Evolutionary conservation across 805 yeast genomes (phyloP).

Genomic region (Kregervanrija pseudodelftensis): DNA sequence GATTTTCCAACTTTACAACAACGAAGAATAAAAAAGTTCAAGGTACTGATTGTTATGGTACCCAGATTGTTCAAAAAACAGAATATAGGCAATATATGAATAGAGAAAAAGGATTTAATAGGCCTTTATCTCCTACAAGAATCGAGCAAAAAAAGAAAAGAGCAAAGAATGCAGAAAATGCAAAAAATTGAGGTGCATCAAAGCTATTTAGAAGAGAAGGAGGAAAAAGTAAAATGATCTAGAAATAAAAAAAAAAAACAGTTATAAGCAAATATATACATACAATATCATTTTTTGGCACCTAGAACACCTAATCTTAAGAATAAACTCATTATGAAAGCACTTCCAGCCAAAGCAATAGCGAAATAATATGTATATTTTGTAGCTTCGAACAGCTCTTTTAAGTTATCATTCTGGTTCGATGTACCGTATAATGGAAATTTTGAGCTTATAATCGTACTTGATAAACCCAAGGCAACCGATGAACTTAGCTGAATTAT

Average conservation of each 20-base stretch:
- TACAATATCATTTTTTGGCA: neutral
- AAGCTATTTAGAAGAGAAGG: neutral
- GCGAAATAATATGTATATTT: conserved; percentile 35
- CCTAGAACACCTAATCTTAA: conserved; percentile 32
- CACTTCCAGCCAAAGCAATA: conserved; percentile 27
- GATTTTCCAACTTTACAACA: conserved; percentile 46
- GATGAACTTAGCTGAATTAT: conserved; percentile 34
- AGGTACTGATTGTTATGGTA: conserved; percentile 40
- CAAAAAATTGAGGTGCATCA: neutral
- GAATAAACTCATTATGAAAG: conserved; percentile 27
- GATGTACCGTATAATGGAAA: conserved; percentile 26
- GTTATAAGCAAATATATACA: too few relatives aligned
- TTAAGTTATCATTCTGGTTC: conserved; percentile 15
- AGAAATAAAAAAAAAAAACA: neutral
- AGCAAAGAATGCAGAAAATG: neutral
- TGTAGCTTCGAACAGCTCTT: conserved; percentile 25
- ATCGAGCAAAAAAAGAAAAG: conserved; percentile 6
- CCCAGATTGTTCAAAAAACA: conserved; percentile 30
- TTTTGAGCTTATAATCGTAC: conserved; percentile 32
- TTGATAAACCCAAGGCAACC: conserved; percentile 35
- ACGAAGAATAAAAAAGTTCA: conserved; percentile 52
- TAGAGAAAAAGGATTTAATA: conserved; percentile 46
- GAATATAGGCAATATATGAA: conserved; percentile 57
- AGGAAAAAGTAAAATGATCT: neutral
- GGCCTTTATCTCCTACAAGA: conserved; percentile 42